phyloP scores from a whole-genome alignment of 2,329 filamentous ascomycete genomes.

The Ophiostoma quercus region DNA sequence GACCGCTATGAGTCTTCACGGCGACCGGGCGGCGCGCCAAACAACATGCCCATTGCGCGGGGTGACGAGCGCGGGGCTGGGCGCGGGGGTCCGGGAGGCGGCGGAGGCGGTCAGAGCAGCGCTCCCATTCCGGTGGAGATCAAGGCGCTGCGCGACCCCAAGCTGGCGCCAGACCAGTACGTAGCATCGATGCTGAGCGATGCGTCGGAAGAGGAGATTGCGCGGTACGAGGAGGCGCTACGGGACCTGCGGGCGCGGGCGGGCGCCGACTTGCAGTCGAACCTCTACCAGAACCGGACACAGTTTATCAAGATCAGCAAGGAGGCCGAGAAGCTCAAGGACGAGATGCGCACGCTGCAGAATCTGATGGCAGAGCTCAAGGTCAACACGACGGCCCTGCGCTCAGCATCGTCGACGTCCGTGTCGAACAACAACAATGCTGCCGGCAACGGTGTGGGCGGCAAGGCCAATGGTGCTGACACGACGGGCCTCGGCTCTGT shows the following conservation, averaged over 20 bases:
- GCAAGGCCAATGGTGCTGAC: conserved; percentile 31
- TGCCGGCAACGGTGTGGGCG: conserved; percentile 27
- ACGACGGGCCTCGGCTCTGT: conserved; percentile 44
- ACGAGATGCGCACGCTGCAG: conserved; percentile 85
- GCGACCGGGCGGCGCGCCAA: conserved; percentile 39
- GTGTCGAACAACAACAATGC: conserved; percentile 24
- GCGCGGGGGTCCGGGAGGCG: conserved; percentile 15
- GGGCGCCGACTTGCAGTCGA: conserved; percentile 81
- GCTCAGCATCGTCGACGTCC: conserved; percentile 51
- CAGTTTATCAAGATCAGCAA: conserved; percentile 99
- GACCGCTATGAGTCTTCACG: conserved; percentile 51
- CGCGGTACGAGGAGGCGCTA: conserved; percentile 70
- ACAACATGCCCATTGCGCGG: conserved; percentile 50
- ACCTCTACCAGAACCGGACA: conserved; percentile 92
- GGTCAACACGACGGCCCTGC: conserved; percentile 62
- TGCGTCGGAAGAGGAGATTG: conserved; percentile 81
- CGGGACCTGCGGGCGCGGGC: conserved; percentile 73
- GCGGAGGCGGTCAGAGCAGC: conserved; percentile 26
- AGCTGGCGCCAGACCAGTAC: conserved; percentile 73
- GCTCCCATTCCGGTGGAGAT: conserved; percentile 64
- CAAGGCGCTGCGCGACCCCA: conserved; percentile 72
- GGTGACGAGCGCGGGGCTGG: conserved; percentile 31
- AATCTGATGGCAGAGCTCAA: conserved; percentile 92
- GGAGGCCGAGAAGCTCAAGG: conserved; percentile 95
- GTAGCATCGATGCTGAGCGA: conserved; percentile 70